phyloP scores from a whole-genome alignment of 2,329 filamentous ascomycete species.

The Paramyrothecium roridum region DNA sequence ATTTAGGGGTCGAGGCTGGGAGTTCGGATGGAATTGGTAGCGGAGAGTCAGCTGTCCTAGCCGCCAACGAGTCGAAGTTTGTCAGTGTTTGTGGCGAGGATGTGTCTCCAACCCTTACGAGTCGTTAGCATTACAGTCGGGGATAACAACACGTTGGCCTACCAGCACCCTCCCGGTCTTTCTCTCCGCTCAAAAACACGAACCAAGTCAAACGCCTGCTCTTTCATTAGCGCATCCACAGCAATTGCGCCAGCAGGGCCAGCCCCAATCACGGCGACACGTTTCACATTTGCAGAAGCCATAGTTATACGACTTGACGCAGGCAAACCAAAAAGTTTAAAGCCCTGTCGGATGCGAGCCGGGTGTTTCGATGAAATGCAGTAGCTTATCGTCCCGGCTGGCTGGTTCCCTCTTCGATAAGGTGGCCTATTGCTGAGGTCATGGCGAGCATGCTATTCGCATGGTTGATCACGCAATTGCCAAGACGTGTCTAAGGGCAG shows the following conservation, averaged over 20 bases:
- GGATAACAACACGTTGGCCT: constrained; percentile 13
- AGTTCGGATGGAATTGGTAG: constrained; percentile 42
- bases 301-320: constrained; percentile 1
- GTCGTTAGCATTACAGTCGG: neutral
- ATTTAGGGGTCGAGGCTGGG: constrained; percentile 41
- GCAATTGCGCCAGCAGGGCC: constrained; percentile 59
- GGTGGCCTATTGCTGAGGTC: too few relatives aligned
- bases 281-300: constrained; percentile 16
- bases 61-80: constrained; percentile 42
- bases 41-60: constrained; percentile 46
- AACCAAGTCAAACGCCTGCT: constrained; percentile 55
- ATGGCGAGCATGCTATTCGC: too few relatives aligned
- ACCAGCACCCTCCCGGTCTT: constrained; percentile 60
- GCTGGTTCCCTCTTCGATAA: too few relatives aligned
- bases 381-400: too few relatives aligned
- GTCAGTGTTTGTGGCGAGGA: constrained; percentile 35
- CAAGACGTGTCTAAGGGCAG: neutral
- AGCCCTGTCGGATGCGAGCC: neutral
- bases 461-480: neutral
- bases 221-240: constrained; percentile 56
- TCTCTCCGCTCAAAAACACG: constrained; percentile 61
- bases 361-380: too few relatives aligned
- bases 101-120: constrained; percentile 39
- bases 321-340: too few relatives aligned
- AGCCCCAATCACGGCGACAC: constrained; percentile 58